These are phyloP conservation scores for Aspergillus calidoustus DNA, from an alignment of 2,329 filamentous ascomycete genomes.

Conservation along the genomic window DNA sequence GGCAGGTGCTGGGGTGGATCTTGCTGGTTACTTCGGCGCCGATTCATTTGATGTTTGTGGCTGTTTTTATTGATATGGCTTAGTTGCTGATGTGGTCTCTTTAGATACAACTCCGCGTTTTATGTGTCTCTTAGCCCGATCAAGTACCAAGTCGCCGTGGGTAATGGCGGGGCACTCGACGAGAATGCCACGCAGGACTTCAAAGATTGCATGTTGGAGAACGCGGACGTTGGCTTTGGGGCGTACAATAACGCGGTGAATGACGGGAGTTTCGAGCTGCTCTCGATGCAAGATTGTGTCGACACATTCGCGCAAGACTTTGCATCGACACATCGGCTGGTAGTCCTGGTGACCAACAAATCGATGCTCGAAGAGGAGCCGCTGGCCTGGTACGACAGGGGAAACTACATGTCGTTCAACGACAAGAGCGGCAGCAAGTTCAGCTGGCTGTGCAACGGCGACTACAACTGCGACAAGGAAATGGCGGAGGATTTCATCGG, in stretches of 20 bases:
- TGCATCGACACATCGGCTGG: background rate
- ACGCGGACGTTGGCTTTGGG: background rate
- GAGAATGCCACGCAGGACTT: background rate
- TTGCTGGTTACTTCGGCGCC: constrained; percentile 7
- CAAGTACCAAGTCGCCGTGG: background rate
- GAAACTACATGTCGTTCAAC: background rate
- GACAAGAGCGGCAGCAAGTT: background rate
- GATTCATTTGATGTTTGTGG: constrained; percentile 17
- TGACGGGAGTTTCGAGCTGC: background rate
- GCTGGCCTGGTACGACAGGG: background rate
- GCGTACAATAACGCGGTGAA: background rate
- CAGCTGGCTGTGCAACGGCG: constrained; percentile 4
- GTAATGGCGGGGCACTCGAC: background rate
- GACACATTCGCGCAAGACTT: constrained; percentile 11
- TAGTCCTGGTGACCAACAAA: constrained; percentile 7
- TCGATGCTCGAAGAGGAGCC: constrained; percentile 3
- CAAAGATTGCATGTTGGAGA: background rate
- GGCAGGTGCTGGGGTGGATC: constrained; percentile 4
- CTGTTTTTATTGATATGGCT: no score
- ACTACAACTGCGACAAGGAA: constrained; percentile 2
- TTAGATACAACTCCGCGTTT: constrained; percentile 13
- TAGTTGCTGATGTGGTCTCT: no score
- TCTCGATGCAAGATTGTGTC: constrained; percentile 9
- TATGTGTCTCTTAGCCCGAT: constrained; percentile 1
- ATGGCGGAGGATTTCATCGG: background rate